Conservation (phyloP, 345 rosid species). For the Firmiana major region DNA sequence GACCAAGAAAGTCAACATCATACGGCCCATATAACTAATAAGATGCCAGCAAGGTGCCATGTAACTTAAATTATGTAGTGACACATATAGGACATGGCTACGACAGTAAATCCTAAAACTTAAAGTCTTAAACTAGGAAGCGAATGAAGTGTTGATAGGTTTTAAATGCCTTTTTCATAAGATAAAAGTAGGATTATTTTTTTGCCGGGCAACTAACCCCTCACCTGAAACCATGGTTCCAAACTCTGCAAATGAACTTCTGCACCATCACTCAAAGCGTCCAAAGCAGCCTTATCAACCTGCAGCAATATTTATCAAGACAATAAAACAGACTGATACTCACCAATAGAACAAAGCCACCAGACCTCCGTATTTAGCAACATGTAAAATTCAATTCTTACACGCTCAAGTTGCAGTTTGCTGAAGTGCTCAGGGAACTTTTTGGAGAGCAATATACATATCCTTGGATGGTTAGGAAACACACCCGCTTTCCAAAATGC, state of each 20-base stretch:
- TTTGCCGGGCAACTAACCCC: background rate
- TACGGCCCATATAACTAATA: background rate
- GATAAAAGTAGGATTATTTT: background rate
- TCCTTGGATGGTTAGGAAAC: conserved; percentile 81
- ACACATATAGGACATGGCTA: background rate
- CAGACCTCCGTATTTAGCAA: background rate
- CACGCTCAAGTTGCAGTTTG: conserved; percentile 95
- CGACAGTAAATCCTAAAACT: background rate
- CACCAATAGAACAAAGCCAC: conserved; percentile 10
- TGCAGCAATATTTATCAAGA: conserved; percentile 26
- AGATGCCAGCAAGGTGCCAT: background rate
- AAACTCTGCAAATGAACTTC: conserved; percentile 89
- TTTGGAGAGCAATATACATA: conserved; percentile 82
- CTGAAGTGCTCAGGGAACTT: conserved; percentile 95
- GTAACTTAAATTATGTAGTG: conserved; percentile 2
- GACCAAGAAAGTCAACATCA: background rate
- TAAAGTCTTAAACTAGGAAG: conserved; percentile 12
- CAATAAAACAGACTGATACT: conserved; percentile 5
- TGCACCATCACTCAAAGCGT: conserved; percentile 78
- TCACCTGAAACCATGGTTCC: conserved; percentile 98
- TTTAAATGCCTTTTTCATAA: background rate
- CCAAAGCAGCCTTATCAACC: conserved; percentile 91
- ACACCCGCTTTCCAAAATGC: conserved; percentile 93
- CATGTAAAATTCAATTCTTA: conserved; percentile 34
- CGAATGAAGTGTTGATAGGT: background rate